These are phyloP conservation scores for Globisporangium nagaii DNA, from an alignment of 352 stramenopile species.

Conservation along the genomic window DNA sequence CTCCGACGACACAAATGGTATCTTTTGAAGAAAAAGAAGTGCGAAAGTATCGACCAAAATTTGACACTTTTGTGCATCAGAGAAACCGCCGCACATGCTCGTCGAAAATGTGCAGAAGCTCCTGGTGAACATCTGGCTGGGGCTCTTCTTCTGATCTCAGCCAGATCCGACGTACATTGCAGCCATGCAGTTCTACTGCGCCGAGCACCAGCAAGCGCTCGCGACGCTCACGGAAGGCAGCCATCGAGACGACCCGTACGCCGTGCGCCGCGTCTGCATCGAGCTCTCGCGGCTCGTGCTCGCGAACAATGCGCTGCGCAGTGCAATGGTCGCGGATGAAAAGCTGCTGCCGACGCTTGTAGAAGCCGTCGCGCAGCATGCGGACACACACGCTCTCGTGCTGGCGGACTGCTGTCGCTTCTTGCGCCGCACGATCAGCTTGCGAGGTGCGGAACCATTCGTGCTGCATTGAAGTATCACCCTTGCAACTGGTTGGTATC, in stretches of 20 bases:
- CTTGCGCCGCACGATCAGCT: constrained; percentile 36
- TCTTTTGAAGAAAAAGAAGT: too few species aligned
- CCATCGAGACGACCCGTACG: constrained; percentile 32
- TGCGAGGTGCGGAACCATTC: constrained; percentile 27
- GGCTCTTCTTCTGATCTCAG: too few species aligned
- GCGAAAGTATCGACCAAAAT: too few species aligned
- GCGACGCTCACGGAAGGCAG: constrained; percentile 18
- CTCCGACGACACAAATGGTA: too few species aligned
- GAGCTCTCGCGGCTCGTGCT: constrained; percentile 49
- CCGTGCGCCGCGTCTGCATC: constrained; percentile 41
- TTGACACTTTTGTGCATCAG: too few species aligned
- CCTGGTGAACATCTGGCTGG: too few species aligned
- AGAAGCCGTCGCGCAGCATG: constrained; percentile 21
- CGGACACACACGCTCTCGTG: constrained; percentile 26
- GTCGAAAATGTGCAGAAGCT: too few species aligned
- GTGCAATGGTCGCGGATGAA: constrained; percentile 27
- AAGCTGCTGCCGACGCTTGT: constrained; percentile 25
- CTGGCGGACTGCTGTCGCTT: constrained; percentile 38
- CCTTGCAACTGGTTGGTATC: neutral
- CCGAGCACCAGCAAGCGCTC: constrained; percentile 30
- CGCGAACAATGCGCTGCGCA: constrained; percentile 17
- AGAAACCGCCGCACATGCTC: too few species aligned
- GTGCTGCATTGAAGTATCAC: constrained; percentile 1
- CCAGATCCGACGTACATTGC: neutral
- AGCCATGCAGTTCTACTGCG: constrained; percentile 58